Percentiles rank a stretch among this genome's conserved stretches.
Conservation (phyloP, 2,329 filamentous ascomycete genomes). For the Neonectria hederae region DNA sequence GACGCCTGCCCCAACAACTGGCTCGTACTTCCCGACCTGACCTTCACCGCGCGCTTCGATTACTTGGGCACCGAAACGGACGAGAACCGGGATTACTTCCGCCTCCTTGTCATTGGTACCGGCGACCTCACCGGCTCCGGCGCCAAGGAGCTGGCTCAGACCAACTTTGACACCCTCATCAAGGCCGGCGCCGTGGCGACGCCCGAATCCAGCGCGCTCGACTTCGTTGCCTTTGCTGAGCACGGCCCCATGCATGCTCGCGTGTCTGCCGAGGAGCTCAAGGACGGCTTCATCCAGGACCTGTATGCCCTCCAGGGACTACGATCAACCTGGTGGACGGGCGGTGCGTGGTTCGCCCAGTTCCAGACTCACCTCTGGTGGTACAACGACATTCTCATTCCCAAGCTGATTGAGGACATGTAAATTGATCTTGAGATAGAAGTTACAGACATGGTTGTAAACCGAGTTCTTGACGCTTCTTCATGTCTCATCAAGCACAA, state of each 20-base stretch:
- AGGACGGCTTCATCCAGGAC: constrained; percentile 52
- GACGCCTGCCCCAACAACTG: constrained; percentile 33
- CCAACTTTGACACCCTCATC: constrained; percentile 43
- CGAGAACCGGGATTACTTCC: constrained; percentile 40
- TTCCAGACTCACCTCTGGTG: constrained; percentile 48
- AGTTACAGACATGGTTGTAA: background rate
- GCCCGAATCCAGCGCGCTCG: constrained; percentile 35
- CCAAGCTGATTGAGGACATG: constrained; percentile 25
- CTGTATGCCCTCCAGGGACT: constrained; percentile 55
- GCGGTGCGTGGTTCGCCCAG: constrained; percentile 48
- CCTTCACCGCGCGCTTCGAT: constrained; percentile 39
- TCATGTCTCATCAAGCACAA: background rate
- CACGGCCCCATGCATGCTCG: constrained; percentile 51
- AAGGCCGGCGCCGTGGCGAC: constrained; percentile 38
- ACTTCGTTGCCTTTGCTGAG: constrained; percentile 47
- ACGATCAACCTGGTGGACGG: constrained; percentile 56
- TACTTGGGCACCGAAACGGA: constrained; percentile 41
- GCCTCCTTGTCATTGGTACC: constrained; percentile 43
- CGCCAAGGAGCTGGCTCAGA: constrained; percentile 41
- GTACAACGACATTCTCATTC: constrained; percentile 43
- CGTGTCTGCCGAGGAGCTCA: constrained; percentile 47
- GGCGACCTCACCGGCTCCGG: constrained; percentile 27
- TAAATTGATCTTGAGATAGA: background rate
- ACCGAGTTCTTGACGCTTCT: background rate
- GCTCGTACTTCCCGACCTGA: constrained; percentile 31